Percentiles rank a stretch among this genome's conserved stretches.
phyloP scores from a whole-genome alignment of 441 rosid species.

The Populus tomentosa region DNA sequence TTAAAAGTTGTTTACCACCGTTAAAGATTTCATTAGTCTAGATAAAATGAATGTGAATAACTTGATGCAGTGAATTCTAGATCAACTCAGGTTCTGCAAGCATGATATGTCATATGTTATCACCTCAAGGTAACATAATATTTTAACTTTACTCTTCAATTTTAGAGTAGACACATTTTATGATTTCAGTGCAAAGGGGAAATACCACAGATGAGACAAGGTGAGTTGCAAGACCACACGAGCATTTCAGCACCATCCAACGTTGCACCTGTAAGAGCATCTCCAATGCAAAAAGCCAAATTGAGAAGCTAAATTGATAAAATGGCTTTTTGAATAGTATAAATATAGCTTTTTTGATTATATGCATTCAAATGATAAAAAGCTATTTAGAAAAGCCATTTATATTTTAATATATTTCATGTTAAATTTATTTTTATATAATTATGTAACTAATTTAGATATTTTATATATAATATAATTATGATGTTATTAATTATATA shows the following conservation, averaged over 20 bases:
- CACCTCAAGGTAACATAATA: background rate
- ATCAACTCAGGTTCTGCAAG: background rate
- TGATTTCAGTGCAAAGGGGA: constrained; percentile 8
- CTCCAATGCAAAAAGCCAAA: too few relatives aligned
- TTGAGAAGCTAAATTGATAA: too few relatives aligned
- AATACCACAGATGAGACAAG: constrained; percentile 62
- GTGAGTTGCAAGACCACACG: constrained; percentile 88
- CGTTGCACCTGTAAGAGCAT: constrained; percentile 71
- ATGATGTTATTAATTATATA: too few relatives aligned
- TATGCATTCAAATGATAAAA: too few relatives aligned
- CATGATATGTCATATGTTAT: background rate
- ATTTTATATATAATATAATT: too few relatives aligned
- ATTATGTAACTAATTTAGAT: too few relatives aligned
- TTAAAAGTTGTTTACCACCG: background rate
- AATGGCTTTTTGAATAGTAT: too few relatives aligned
- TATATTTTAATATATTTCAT: too few relatives aligned
- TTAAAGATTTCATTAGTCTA: background rate
- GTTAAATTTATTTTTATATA: too few relatives aligned
- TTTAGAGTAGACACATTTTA: background rate
- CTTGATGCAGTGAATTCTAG: background rate
- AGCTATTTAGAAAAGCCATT: too few relatives aligned
- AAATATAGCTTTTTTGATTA: too few relatives aligned
- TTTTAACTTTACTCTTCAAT: too few relatives aligned
- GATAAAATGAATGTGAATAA: background rate
- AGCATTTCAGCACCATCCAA: constrained; percentile 89